These are phyloP conservation scores for Pichia occidentalis DNA, from an alignment of 805 yeast genomes.

Conservation along the genomic window DNA sequence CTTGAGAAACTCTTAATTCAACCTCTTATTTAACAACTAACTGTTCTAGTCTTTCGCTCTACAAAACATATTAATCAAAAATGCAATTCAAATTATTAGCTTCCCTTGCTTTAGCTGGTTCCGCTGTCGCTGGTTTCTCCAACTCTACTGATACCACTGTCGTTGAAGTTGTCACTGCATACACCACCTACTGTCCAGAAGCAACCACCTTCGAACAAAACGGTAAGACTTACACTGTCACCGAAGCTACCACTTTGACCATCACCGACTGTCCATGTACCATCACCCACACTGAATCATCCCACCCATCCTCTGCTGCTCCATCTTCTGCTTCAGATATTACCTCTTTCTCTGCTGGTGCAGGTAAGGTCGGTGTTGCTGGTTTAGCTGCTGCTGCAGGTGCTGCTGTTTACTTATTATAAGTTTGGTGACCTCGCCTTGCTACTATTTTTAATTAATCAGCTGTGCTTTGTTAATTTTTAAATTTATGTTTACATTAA, in stretches of 20 bases:
- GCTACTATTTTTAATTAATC: neutral
- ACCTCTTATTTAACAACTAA: slow-evolving; percentile 11
- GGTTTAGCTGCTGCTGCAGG: slow-evolving; percentile 34
- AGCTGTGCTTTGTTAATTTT: slow-evolving; percentile 3
- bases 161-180: slow-evolving; percentile 59
- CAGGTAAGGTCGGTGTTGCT: slow-evolving; percentile 34
- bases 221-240: slow-evolving; percentile 65
- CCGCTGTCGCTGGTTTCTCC: slow-evolving; percentile 42
- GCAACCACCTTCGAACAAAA: slow-evolving; percentile 62
- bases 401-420: slow-evolving; percentile 35
- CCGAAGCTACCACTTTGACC: slow-evolving; percentile 75
- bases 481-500: no score
- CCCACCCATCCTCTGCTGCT: slow-evolving; percentile 20
- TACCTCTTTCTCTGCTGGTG: slow-evolving; percentile 25
- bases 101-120: slow-evolving; percentile 31
- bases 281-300: slow-evolving; percentile 30
- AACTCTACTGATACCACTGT: slow-evolving; percentile 42
- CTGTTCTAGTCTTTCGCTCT: slow-evolving; percentile 28
- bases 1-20: no score
- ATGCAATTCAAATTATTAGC: slow-evolving; percentile 33
- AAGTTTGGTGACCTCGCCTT: slow-evolving; percentile 18
- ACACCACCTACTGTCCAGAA: slow-evolving; percentile 78
- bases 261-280: slow-evolving; percentile 87
- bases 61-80: slow-evolving; percentile 14
- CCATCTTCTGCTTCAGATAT: slow-evolving; percentile 15